These are phyloP conservation scores for Lachancea thermotolerans DNA, from an alignment of 805 yeast species.

Conservation along the genomic window DNA sequence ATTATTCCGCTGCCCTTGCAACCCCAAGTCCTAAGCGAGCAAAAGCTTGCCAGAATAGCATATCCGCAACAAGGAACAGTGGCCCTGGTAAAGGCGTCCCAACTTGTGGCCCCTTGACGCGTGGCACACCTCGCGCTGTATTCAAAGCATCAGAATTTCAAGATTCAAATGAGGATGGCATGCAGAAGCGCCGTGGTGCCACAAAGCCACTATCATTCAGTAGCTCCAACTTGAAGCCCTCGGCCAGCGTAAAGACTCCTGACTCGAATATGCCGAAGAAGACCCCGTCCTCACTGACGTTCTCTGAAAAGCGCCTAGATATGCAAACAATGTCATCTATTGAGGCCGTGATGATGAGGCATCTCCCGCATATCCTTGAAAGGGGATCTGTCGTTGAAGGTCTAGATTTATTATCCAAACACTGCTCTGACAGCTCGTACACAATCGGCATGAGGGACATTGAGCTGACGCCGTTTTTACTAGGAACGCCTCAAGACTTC, in stretches of 20 bases:
- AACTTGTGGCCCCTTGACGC: too few relatives aligned
- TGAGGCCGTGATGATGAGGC: slow-evolving; percentile 5
- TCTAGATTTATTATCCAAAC: neutral
- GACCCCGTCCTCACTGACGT: neutral
- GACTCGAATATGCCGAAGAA: neutral
- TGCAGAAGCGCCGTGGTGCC: neutral
- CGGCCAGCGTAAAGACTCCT: too few relatives aligned
- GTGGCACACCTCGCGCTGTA: neutral
- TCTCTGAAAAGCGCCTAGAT: neutral
- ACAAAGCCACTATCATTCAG: too few relatives aligned
- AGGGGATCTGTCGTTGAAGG: neutral
- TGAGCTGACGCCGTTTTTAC: slow-evolving; percentile 3
- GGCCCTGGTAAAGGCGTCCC: too few relatives aligned
- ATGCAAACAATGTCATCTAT: slow-evolving; percentile 8
- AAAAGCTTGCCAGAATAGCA: neutral
- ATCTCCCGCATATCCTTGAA: neutral
- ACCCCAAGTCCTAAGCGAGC: neutral
- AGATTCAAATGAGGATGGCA: neutral
- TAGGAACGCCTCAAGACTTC: neutral
- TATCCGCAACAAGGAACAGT: neutral
- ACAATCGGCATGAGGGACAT: slow-evolving; percentile 7
- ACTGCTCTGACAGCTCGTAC: neutral
- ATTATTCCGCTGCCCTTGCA: slow-evolving; percentile 29
- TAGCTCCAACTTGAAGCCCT: too few relatives aligned
- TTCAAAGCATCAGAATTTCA: neutral